Evolutionary conservation across 768 basidiomycete genomes (phyloP).

Genomic region (Pleurotus ostreatus): DNA sequence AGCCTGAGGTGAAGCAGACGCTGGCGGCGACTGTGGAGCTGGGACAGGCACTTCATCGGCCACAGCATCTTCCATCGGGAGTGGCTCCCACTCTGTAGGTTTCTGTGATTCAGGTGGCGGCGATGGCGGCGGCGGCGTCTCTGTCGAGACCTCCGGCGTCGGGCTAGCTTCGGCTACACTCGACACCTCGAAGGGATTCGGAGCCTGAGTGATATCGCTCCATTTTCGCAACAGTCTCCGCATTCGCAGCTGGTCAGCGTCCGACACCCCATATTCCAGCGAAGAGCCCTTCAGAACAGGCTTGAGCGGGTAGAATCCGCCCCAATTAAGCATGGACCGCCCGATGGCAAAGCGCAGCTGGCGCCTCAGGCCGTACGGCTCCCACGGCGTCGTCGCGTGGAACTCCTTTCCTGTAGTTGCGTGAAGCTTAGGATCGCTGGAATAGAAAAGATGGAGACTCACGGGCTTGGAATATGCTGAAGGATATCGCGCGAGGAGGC

Average conservation of each 20-base stretch:
- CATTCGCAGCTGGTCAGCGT: slow-evolving; percentile 6
- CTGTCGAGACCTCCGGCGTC: background rate
- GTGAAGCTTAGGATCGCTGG: background rate
- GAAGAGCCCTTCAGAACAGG: background rate
- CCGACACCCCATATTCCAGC: background rate
- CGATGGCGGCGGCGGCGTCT: background rate
- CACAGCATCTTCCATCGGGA: background rate
- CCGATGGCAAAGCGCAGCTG: background rate
- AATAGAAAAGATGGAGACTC: background rate
- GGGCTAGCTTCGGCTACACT: background rate
- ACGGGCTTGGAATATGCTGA: slow-evolving; percentile 10
- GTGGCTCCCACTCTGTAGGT: slow-evolving; percentile 5
- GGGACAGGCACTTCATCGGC: background rate
- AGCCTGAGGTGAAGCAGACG: background rate
- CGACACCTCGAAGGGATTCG: slow-evolving; percentile 5
- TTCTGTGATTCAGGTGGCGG: background rate
- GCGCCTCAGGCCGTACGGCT: background rate
- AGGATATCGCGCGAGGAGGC: slow-evolving; percentile 1
- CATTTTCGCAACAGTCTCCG: slow-evolving; percentile 7
- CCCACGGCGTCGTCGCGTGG: background rate
- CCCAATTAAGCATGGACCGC: slow-evolving; percentile 11
- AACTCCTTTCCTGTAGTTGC: background rate
- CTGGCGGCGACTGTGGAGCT: background rate
- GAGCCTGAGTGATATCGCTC: slow-evolving; percentile 8
- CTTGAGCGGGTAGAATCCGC: slow-evolving; percentile 9